These are phyloP conservation scores for Xerocomus spinulosus DNA, from an alignment of 768 basidiomycete genomes.

Conservation along the genomic window DNA sequence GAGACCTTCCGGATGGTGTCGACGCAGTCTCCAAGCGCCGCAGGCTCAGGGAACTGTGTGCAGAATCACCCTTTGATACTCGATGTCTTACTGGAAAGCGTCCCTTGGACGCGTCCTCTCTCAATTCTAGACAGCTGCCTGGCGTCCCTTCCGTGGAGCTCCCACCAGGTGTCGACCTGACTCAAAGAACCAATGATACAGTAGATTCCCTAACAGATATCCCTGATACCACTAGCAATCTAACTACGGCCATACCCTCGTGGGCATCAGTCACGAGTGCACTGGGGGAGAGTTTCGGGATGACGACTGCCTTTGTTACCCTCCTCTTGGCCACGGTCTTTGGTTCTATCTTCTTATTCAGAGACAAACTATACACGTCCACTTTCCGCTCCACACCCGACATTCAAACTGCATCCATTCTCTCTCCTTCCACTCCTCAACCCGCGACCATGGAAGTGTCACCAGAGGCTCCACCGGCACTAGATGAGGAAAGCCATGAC, in stretches of 20 bases:
- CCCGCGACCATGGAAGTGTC: background rate
- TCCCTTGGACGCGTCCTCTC: slow-evolving; percentile 43
- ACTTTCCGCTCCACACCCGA: background rate
- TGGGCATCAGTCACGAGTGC: slow-evolving; percentile 13
- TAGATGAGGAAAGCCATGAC: slow-evolving; percentile 2
- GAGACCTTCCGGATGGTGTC: slow-evolving; percentile 38
- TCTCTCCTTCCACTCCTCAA: slow-evolving; percentile 3
- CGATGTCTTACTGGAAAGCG: slow-evolving; percentile 64
- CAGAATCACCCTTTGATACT: slow-evolving; percentile 39
- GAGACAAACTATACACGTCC: slow-evolving; percentile 17
- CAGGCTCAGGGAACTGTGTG: slow-evolving; percentile 40
- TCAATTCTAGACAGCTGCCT: slow-evolving; percentile 57
- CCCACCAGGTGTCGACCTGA: slow-evolving; percentile 23
- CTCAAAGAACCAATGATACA: slow-evolving; percentile 9
- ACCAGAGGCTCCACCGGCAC: background rate
- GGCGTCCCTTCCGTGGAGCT: slow-evolving; percentile 42
- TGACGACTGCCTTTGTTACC: slow-evolving; percentile 17
- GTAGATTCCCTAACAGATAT: slow-evolving; percentile 15
- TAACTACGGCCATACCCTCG: slow-evolving; percentile 10
- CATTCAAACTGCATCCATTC: background rate
- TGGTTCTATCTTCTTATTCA: slow-evolving; percentile 25
- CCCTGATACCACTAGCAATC: slow-evolving; percentile 14
- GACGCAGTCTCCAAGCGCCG: slow-evolving; percentile 44
- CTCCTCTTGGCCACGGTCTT: slow-evolving; percentile 22
- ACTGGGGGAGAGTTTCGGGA: slow-evolving; percentile 12